Base-by-base conservation (phyloP, 2,329 filamentous ascomycete species). In the Intubia oerlemansii region DNA sequence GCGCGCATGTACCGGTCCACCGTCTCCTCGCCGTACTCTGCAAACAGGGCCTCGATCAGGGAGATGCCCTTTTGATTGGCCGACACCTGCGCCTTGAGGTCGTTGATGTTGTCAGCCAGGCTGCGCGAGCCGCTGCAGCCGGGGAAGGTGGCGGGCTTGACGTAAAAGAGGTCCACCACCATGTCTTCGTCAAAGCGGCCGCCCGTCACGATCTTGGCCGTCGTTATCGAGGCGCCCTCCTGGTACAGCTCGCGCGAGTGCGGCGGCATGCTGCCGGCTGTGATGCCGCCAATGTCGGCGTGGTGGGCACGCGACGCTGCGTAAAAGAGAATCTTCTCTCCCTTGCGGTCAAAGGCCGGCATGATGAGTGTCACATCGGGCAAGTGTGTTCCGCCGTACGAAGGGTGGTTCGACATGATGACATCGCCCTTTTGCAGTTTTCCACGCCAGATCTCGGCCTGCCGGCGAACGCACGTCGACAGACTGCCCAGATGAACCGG, bases 51-150 rank as follows among this genome's bases (percentile, higher is more conserved):
- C 28, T 63, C 64, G 38, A 90, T 88, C 14, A 85, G 56, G 20
- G 68, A 71, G 42, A 85, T 85, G 7, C 81, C 81, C 40, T 82
- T 82, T 40, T 81, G 74, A 42, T 91, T 90, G 10, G 80, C 79
- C 0, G 81, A 79, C 10, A 88, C 73, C 44, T 90, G 80, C 0
- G 81, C 81, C 47, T 84, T 82, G 23, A 91, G 57, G 44, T 90
- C 81, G 29, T 80, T 84, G 38, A 90, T 58, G 44, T 90, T 90
- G 47, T 91, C 81, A 8, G 66, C 69, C 2, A 90, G 56, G 43
- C 78, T 81, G 24, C 80, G 58, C 1, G 80, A 84, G 3, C 79
- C 80, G 30, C 66, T 72, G 50, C 78, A 88, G 1, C 76, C 80
- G 0, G 71, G 67, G 38, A 77, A 70, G 39, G 73, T 57, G 0